Base-by-base conservation (phyloP, 2,329 filamentous ascomycete species). In the Niveomyces coronatus region DNA sequence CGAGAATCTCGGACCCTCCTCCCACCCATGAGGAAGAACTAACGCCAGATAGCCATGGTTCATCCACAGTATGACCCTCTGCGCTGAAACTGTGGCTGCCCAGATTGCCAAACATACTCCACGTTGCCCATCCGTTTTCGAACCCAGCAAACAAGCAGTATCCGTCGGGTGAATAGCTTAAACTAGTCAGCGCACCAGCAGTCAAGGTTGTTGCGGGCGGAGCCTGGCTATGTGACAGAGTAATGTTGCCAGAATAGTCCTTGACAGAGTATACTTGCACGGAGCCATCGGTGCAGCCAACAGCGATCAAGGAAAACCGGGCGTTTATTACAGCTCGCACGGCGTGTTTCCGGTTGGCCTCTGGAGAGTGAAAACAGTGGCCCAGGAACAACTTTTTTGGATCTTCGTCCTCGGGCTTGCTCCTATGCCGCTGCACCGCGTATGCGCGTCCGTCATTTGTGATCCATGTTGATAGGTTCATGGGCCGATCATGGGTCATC, bases 111-210 rank as follows among this genome's bases (percentile, higher is more conserved):
- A 94, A 98, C 26, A 96, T 91, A 56, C 89, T 96, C 89, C 89
- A 98, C 32, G 80, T 89, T 4, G 85, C 82, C 91, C 91, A 98
- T 1, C 91, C 93, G 42, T 81, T 79, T 51, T 91, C 81, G 53
- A 89, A 96, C 2, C 89, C 91, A 30, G 83, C 87, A 59, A 98
- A 95, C 8, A 98, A 71, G 56, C 88, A 94, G 57, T 96, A 95
- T 14, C 91, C 91, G 57, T 98, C 91, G 0, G 89, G 87, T 1
- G 91, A 95, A 63, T 94, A 98, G 43, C 65, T 77, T 47, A 98
- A 61, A 20, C 79, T 82, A 3, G 76, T 86, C 36, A 95, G 63
- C 10, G 63, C 58, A 0, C 91, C 91, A 2, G 85, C 79, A 13
- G 75, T 71, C 14, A 70, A 62, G 4, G 68, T 60, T 1, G 87